Evolutionary conservation across 495 filamentous ascomycete genomes (phyloP).

Genomic region (Pseudoneurospora amorphoporcata): DNA sequence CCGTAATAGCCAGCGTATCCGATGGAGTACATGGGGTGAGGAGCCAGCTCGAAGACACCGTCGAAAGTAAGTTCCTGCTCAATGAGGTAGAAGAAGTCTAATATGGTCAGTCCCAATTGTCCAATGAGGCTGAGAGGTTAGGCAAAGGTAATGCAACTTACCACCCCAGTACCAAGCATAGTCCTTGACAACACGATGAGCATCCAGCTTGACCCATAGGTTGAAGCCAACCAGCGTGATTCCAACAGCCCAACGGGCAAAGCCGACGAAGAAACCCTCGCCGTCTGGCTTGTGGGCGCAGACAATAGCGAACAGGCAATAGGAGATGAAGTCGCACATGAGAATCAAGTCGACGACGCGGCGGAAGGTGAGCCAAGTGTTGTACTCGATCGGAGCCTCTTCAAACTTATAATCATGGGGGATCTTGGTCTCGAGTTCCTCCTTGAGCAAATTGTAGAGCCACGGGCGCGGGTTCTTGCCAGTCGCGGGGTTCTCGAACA

Average conservation of each 20-base stretch:
- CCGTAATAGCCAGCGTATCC: constrained; percentile 97
- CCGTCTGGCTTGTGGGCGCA: constrained; percentile 64
- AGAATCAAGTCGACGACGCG: constrained; percentile 91
- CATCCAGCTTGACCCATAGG: constrained; percentile 97
- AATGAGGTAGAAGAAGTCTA: constrained; percentile 95
- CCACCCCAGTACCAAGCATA: constrained; percentile 98
- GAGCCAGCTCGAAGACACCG: constrained; percentile 97
- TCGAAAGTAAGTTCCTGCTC: constrained; percentile 97
- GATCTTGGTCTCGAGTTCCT: constrained; percentile 89
- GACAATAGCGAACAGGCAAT: constrained; percentile 88
- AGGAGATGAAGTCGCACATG: constrained; percentile 97
- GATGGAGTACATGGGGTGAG: constrained; percentile 98
- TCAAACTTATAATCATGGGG: constrained; percentile 90
- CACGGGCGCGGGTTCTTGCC: constrained; percentile 72
- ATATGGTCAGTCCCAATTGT: constrained; percentile 4
- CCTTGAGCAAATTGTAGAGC: constrained; percentile 72
- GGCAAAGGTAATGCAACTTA: constrained; percentile 7
- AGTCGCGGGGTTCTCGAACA: constrained; percentile 74
- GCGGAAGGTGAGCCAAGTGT: constrained; percentile 95
- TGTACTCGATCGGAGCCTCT: constrained; percentile 90
- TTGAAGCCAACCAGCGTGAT: constrained; percentile 83
- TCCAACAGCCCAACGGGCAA: constrained; percentile 72
- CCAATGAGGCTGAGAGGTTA: neutral
- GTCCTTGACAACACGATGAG: constrained; percentile 97
- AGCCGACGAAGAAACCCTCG: constrained; percentile 58